Conservation (phyloP, 1,284 basidiomycete species). For the Austroboletus sp. region DNA sequence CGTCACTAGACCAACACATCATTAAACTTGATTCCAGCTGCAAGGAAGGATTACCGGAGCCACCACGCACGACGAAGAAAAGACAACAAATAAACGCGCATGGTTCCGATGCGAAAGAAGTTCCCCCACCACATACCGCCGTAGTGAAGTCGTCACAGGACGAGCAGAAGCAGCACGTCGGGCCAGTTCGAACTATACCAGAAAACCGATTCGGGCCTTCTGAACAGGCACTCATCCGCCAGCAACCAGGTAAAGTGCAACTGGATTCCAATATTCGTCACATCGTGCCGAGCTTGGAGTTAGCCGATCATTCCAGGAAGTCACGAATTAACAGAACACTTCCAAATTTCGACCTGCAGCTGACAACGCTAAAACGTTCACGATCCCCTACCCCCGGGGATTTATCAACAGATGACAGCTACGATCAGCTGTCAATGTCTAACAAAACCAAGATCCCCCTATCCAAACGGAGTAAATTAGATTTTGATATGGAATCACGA, state of each 20-base stretch:
- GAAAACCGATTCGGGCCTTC: conserved; percentile 11
- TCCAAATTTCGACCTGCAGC: conserved; percentile 50
- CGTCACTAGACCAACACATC: neutral
- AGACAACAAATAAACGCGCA: conserved; percentile 18
- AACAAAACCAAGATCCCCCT: conserved; percentile 9
- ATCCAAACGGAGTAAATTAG: conserved; percentile 19
- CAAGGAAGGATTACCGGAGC: conserved; percentile 57
- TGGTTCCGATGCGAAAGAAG: conserved; percentile 15
- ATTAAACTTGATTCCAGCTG: conserved; percentile 44
- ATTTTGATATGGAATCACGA: neutral
- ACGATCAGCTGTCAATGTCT: conserved; percentile 45
- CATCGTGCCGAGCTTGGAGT: conserved; percentile 41
- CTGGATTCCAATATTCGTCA: conserved; percentile 37
- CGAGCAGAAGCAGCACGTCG: neutral
- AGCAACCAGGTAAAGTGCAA: conserved; percentile 21
- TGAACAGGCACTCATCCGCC: conserved; percentile 31
- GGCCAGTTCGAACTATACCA: neutral
- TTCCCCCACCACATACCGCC: conserved; percentile 1
- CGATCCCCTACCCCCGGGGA: conserved; percentile 14
- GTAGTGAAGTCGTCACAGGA: neutral
- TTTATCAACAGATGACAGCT: conserved; percentile 30
- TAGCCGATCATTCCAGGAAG: conserved; percentile 22
- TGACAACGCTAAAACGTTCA: conserved; percentile 41
- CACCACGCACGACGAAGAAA: conserved; percentile 40
- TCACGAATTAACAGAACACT: conserved; percentile 29